Conservation (phyloP, 768 basidiomycete genomes). For the Hericium rajendrae region DNA sequence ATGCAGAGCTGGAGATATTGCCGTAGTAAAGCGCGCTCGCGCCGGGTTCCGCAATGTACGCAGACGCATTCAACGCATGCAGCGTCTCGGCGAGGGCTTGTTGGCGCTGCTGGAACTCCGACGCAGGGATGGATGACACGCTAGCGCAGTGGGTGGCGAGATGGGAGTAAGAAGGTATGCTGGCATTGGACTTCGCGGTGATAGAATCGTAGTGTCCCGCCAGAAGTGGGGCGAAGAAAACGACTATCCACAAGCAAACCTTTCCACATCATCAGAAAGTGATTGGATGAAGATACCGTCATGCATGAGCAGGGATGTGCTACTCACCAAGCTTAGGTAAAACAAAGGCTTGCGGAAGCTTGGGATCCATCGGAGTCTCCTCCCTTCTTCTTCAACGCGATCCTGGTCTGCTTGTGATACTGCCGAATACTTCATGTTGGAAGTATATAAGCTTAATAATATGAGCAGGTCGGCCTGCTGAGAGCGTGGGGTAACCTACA, state of each 20-base stretch:
- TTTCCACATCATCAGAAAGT: not conserved
- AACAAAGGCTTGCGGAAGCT: too few species aligned
- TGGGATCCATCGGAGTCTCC: too few species aligned
- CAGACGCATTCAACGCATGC: conserved; percentile 40
- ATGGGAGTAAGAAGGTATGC: not conserved
- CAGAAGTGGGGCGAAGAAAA: not conserved
- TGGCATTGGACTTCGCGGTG: not conserved
- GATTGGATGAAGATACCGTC: not conserved
- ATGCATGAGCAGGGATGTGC: not conserved
- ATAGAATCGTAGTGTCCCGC: not conserved
- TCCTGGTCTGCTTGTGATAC: too few species aligned
- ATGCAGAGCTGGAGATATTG: conserved; percentile 54
- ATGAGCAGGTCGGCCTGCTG: too few species aligned
- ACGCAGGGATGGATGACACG: conserved; percentile 34
- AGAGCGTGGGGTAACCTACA: too few species aligned
- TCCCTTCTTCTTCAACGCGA: too few species aligned
- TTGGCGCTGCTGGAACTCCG: conserved; percentile 47
- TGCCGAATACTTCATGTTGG: too few species aligned
- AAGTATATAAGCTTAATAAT: too few species aligned
- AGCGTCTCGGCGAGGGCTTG: conserved; percentile 40
- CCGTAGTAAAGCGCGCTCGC: conserved; percentile 61
- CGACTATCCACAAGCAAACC: too few species aligned
- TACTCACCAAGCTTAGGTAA: too few species aligned
- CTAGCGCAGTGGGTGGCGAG: conserved; percentile 33
- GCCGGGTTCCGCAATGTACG: conserved; percentile 76